phyloP scores from a whole-genome alignment of 116 monocot species.

The Iris pallida region DNA sequence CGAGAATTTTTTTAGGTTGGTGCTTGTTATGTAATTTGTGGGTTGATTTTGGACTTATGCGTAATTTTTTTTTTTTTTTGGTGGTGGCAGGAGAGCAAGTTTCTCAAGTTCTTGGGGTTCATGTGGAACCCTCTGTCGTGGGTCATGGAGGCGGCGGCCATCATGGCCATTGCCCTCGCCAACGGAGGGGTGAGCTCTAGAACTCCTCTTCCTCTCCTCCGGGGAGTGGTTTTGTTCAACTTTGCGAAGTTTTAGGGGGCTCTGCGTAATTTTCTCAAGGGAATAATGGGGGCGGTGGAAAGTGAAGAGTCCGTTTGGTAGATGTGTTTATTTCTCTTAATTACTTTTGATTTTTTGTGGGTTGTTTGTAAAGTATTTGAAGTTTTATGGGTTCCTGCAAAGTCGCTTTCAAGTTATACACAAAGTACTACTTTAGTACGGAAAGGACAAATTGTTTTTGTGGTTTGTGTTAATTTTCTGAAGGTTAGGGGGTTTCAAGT shows the following conservation, averaged over 20 bases:
- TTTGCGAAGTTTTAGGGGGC: too few relatives aligned
- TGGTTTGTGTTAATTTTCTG: too few relatives aligned
- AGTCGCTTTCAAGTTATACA: too few relatives aligned
- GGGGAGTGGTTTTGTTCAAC: neutral
- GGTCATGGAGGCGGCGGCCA: conserved; percentile 96
- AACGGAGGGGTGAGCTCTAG: conserved; percentile 72
- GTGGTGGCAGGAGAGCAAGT: conserved; percentile 65
- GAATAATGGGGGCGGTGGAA: neutral
- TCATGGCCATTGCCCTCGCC: conserved; percentile 95
- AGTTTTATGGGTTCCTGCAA: too few relatives aligned
- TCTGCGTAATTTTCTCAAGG: neutral
- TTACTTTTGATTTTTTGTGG: too few relatives aligned
- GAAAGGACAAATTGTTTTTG: too few relatives aligned
- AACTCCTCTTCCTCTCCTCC: neutral
- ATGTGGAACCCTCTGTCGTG: conserved; percentile 97
- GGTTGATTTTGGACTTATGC: neutral
- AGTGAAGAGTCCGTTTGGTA: neutral
- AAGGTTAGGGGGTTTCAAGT: too few relatives aligned
- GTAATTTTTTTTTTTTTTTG: neutral
- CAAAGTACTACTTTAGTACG: too few relatives aligned
- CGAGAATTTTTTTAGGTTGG: too few relatives aligned
- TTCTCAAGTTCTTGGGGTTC: conserved; percentile 80
- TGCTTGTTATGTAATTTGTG: neutral
- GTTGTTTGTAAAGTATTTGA: too few relatives aligned
- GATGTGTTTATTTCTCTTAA: too few relatives aligned